Evolutionary conservation across 108 stramenopile species (phyloP).

Genomic region (Craspedostauros australis): DNA sequence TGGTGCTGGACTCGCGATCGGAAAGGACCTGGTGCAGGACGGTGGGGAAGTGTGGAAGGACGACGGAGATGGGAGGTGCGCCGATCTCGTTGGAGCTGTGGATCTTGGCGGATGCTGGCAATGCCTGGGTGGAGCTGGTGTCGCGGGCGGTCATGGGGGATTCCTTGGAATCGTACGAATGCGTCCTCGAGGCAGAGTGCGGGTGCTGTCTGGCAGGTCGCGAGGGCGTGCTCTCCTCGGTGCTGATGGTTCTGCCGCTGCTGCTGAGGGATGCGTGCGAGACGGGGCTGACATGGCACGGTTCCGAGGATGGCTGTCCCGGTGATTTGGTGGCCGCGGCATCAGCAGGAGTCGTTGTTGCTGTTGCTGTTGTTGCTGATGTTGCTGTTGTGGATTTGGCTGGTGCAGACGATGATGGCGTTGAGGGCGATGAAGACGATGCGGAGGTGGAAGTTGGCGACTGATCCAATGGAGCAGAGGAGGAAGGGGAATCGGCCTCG

Average conservation of each 20-base stretch:
- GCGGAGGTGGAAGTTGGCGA: no score
- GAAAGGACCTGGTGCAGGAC: slow-evolving; percentile 35
- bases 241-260: slow-evolving; percentile 3
- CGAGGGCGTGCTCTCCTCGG: slow-evolving; percentile 13
- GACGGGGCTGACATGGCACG: slow-evolving; percentile 36
- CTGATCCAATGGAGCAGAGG: no score
- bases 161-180: slow-evolving; percentile 28
- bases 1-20: slow-evolving; percentile 12
- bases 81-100: slow-evolving; percentile 9
- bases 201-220: slow-evolving; percentile 8
- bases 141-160: neutral
- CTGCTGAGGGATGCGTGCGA: slow-evolving; percentile 17
- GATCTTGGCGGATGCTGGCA: slow-evolving; percentile 28
- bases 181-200: neutral
- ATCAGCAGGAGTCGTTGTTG: no score
- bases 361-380: no score
- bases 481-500: no score
- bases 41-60: slow-evolving; percentile 36
- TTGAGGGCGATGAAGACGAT: no score
- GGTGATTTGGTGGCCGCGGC: no score
- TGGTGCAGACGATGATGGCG: no score
- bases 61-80: slow-evolving; percentile 12
- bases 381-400: no score
- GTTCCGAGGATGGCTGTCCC: no score
- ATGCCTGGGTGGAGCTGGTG: slow-evolving; percentile 17